These are phyloP conservation scores for Tylopilus vinaceipallidus DNA, from an alignment of 768 basidiomycete species.

Conservation along the genomic window DNA sequence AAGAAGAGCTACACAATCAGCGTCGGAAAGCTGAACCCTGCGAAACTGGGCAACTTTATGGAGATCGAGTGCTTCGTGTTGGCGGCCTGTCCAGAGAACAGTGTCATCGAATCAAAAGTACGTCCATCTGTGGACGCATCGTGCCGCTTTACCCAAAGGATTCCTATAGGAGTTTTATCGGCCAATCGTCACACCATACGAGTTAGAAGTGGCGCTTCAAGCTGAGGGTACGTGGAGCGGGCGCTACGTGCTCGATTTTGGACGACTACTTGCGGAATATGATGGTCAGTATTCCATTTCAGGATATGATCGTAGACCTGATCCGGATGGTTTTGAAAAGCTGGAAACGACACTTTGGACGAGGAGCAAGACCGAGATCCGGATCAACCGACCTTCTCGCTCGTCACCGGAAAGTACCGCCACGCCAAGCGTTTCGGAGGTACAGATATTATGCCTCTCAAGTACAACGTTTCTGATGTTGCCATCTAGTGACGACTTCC, in stretches of 20 bases:
- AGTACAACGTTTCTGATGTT: constrained; percentile 1
- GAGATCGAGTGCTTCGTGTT: constrained; percentile 96
- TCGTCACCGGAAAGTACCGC: constrained; percentile 83
- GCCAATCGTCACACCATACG: constrained; percentile 93
- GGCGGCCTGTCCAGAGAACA: constrained; percentile 94
- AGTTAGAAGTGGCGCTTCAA: constrained; percentile 78
- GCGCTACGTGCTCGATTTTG: constrained; percentile 78
- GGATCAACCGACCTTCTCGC: constrained; percentile 81
- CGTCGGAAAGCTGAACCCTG: constrained; percentile 92
- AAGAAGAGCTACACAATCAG: constrained; percentile 95
- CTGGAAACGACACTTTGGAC: background rate
- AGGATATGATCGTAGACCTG: background rate
- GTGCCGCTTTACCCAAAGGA: background rate
- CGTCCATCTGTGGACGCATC: background rate
- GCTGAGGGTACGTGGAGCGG: constrained; percentile 71
- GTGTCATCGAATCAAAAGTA: constrained; percentile 71
- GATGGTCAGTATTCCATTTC: constrained; percentile 13
- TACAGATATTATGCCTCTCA: constrained; percentile 6
- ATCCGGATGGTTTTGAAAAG: constrained; percentile 5
- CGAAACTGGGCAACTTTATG: constrained; percentile 93
- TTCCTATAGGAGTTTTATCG: constrained; percentile 74
- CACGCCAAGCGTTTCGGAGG: constrained; percentile 68
- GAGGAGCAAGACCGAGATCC: constrained; percentile 48
- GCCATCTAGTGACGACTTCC: constrained; percentile 2
- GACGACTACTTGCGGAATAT: constrained; percentile 46